Percentiles rank a stretch among this genome's conserved stretches.
Conservation (phyloP, 2,329 filamentous ascomycete species). For the Penicillium hesseltinei region DNA sequence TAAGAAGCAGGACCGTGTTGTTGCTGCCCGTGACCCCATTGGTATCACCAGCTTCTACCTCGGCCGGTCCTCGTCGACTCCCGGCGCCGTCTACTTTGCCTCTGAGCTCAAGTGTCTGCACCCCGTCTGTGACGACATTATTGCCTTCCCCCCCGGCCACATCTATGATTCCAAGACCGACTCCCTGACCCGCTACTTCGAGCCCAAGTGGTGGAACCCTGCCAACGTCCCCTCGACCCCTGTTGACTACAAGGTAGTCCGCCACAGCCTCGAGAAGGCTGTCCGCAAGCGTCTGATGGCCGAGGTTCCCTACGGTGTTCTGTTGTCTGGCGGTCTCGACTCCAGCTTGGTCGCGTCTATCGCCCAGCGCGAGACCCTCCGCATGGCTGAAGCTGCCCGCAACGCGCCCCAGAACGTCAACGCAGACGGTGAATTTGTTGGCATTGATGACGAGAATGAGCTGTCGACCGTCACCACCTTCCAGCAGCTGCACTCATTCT, state of each 20-base stretch:
- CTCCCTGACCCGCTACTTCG: slow-evolving; percentile 80
- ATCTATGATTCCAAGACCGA: slow-evolving; percentile 93
- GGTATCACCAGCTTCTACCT: slow-evolving; percentile 98
- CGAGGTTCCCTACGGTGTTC: slow-evolving; percentile 94
- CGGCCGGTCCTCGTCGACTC: slow-evolving; percentile 80
- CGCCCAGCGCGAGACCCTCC: slow-evolving; percentile 85
- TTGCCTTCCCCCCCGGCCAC: slow-evolving; percentile 91
- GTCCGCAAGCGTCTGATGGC: slow-evolving; percentile 98
- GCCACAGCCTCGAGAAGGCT: slow-evolving; percentile 80
- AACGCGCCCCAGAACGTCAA: slow-evolving; percentile 44
- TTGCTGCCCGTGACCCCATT: slow-evolving; percentile 94
- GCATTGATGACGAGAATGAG: slow-evolving; percentile 89
- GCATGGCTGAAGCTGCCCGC: slow-evolving; percentile 64
- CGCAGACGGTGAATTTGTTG: slow-evolving; percentile 66
- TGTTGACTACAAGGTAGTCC: slow-evolving; percentile 77
- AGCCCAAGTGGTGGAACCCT: slow-evolving; percentile 90
- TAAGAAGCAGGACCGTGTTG: slow-evolving; percentile 85
- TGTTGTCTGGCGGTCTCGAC: slow-evolving; percentile 92
- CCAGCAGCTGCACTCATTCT: slow-evolving; percentile 97
- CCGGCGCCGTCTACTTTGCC: slow-evolving; percentile 87
- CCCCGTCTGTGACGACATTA: slow-evolving; percentile 91
- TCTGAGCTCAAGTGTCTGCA: slow-evolving; percentile 94
- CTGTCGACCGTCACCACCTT: slow-evolving; percentile 87
- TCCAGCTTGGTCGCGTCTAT: slow-evolving; percentile 94
- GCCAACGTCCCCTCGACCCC: slow-evolving; percentile 73